Evolutionary conservation across 139 green algal genomes (phyloP).

Genomic region (Haematococcus lacustris): DNA sequence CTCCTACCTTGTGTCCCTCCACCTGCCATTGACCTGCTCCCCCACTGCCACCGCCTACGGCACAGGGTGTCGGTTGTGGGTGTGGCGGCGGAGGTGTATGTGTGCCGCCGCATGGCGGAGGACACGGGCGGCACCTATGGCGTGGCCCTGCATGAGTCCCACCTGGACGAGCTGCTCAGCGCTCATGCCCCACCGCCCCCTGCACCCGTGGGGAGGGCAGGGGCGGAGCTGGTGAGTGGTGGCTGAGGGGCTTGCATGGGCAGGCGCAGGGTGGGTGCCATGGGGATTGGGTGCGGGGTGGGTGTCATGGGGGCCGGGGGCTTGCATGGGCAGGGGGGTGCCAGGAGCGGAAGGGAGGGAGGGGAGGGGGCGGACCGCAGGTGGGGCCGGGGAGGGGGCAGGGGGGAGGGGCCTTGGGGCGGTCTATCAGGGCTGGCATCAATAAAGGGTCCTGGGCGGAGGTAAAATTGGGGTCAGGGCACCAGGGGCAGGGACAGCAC

Average conservation of each 20-base stretch:
- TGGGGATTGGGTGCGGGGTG: not conserved
- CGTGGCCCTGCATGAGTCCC: slow-evolving; percentile 61
- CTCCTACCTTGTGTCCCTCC: too few relatives aligned
- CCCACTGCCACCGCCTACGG: too few relatives aligned
- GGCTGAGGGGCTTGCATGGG: too few relatives aligned
- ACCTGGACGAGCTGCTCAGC: slow-evolving; percentile 61
- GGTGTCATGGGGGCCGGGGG: not conserved
- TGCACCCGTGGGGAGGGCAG: slow-evolving; percentile 11
- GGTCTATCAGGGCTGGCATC: not conserved
- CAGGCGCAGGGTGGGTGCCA: too few relatives aligned
- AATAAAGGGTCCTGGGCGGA: too few relatives aligned
- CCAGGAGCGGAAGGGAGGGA: not conserved
- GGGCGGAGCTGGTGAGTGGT: slow-evolving; percentile 40
- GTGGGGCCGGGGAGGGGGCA: not conserved
- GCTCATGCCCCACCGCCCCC: slow-evolving; percentile 62
- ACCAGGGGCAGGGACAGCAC: too few relatives aligned
- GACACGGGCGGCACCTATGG: slow-evolving; percentile 79
- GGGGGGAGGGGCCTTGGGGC: not conserved
- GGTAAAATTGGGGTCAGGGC: too few relatives aligned
- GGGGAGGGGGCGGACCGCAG: not conserved
- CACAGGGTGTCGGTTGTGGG: slow-evolving; percentile 48
- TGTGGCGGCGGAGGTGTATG: slow-evolving; percentile 60
- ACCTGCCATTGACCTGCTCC: too few relatives aligned
- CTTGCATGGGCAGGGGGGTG: not conserved
- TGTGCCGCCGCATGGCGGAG: slow-evolving; percentile 63